These are phyloP conservation scores for Omphalotus guepiniiformis DNA, from an alignment of 768 basidiomycete species.

Conservation along the genomic window DNA sequence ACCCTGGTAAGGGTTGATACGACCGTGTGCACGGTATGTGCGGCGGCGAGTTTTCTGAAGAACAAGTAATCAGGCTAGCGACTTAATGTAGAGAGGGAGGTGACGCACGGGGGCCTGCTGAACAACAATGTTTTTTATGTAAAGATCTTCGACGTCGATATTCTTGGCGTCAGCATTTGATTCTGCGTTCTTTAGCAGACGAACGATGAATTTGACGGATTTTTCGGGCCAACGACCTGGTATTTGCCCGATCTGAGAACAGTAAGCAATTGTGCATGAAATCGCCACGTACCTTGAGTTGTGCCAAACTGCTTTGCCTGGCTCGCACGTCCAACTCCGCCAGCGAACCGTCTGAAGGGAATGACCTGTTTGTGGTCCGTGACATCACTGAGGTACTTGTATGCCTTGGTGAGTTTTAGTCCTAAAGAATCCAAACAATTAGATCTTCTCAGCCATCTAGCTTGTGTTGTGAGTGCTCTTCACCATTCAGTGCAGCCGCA, in stretches of 20 bases:
- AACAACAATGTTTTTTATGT: conserved; percentile 96
- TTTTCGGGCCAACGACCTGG: conserved; percentile 99
- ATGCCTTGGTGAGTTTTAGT: conserved; percentile 91
- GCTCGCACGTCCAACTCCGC: conserved; percentile 91
- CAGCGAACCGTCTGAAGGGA: conserved; percentile 93
- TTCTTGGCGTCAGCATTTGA: conserved; percentile 98
- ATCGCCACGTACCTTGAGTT: conserved; percentile 76
- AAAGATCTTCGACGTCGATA: conserved; percentile 86
- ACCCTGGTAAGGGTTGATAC: conserved; percentile 98
- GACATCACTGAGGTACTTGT: conserved; percentile 90
- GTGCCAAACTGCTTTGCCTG: conserved; percentile 97
- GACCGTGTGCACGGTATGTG: conserved; percentile 97
- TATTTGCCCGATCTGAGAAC: conserved; percentile 7
- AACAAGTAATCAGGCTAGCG: conserved; percentile 2
- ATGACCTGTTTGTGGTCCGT: conserved; percentile 89
- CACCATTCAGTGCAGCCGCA: conserved; percentile 88
- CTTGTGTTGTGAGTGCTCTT: not conserved
- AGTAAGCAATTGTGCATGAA: not conserved
- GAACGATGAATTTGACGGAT: conserved; percentile 87
- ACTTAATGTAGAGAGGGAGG: not conserved
- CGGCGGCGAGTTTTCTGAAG: conserved; percentile 94
- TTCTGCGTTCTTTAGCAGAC: conserved; percentile 97
- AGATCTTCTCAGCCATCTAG: not conserved
- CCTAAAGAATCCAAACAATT: conserved; percentile 40
- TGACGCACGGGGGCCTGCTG: conserved; percentile 92